Base-by-base conservation (phyloP, 495 filamentous ascomycete species). In the Daldinia decipiens region DNA sequence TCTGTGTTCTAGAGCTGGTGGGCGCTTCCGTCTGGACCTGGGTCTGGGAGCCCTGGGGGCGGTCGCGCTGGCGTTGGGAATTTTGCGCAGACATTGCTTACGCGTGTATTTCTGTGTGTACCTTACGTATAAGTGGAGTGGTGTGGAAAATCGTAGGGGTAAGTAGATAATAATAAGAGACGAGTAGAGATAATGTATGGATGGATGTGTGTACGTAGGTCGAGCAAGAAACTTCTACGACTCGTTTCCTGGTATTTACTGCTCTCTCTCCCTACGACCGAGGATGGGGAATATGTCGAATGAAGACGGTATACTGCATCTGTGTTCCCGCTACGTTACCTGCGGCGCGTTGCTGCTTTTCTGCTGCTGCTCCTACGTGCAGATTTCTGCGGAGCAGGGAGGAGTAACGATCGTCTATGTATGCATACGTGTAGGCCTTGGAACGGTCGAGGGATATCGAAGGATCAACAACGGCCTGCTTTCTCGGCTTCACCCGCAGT, bases 1-100 rank as follows among this genome's bases (percentile, higher is more conserved):
- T 70, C 36, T 72, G 73, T 9, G 75, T 75, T 19, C 38, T 52
- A n/a, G 75, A 73, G 27, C 62, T 66, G 24, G 75, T 52, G 2
- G 73, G 39, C 15, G 68, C 57, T 58, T 72, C 31, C 11, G 65
- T 69, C 56, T 68, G 65, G 21, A 57, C 29, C 17, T 72, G 73
- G n/a, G 58, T 67, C 50, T 76, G 75, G 21, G 68, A 29, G 38
- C 63, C 68, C 34, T 73, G 70, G 8, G 60, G 65, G 7, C 60
- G 60, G 4, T 73, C 60, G 56, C 66, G 71, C 34, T 70, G 73
- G 5, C 70, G 70, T 29, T 73, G 75, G 53, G 63, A 27, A 24
- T 74, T 70, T 38, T 29, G 17, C 9, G 61, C 57, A 27, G 73
- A 70, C 73, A 76, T 76, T 7, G 21, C 65, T 47, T 47, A 47